These are phyloP conservation scores for Colletotrichum filicis DNA, from an alignment of 2,329 filamentous ascomycete species.

Conservation along the genomic window DNA sequence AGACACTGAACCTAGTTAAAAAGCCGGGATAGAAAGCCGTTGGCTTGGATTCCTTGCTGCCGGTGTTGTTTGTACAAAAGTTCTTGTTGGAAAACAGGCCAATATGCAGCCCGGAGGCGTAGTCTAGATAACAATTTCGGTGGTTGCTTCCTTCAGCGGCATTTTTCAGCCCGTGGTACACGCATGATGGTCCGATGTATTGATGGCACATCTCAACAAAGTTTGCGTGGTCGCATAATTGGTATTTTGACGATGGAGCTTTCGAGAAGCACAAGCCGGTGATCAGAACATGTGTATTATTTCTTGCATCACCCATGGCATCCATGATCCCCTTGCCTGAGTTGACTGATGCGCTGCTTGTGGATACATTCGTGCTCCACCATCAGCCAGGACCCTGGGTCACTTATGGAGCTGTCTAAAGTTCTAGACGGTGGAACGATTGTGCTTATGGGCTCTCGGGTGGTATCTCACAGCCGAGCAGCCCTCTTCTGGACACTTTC, in stretches of 20 bases:
- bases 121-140: neutral
- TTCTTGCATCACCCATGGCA: neutral
- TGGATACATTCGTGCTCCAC: neutral
- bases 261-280: neutral
- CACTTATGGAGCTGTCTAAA: neutral
- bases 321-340: neutral
- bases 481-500: neutral
- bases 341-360: too few relatives aligned
- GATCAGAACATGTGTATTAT: neutral
- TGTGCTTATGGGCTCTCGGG: neutral
- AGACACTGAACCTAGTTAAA: neutral
- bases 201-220: neutral
- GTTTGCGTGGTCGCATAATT: too few relatives aligned
- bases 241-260: neutral
- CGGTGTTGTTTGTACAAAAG: neutral
- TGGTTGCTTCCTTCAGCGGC: neutral
- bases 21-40: neutral
- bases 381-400: neutral
- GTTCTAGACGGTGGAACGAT: neutral
- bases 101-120: neutral
- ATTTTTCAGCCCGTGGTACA: neutral
- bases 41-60: neutral
- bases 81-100: neutral
- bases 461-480: neutral
- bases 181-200: neutral